Evolutionary conservation across 1,284 basidiomycete genomes (phyloP), one percentile per base, ranked within the genome.

Genomic region (Cryptococcus sp.): DNA sequence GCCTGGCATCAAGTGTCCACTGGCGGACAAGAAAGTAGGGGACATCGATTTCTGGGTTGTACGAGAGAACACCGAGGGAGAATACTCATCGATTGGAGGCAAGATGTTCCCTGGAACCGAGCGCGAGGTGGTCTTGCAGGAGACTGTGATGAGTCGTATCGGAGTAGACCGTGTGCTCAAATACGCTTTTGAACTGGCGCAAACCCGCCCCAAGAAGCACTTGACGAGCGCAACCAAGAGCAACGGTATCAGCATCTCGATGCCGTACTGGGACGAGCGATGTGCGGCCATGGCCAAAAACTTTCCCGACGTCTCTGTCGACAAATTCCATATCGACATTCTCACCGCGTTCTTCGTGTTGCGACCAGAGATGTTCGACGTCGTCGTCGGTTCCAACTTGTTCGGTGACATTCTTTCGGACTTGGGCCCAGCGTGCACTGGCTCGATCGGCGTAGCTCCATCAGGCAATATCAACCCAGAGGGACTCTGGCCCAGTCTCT

Each of bases 371-470:
- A 80, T 78, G 13, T 83, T 84, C 64, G 83, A 84, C 62, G 82
- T 83, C 15, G 83, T 84, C 15, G 82, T 83, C 7, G 82, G 82
- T 3, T 83, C 82, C 13, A 64, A 64, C 54, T 57, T 64, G n/a
- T 64, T 64, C 45, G 62, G 62, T 22, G 62, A 64, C 78, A 97
- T 97, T 75, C 81, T 97, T 63, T 96, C 93, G 49, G 94, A 85
- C 62, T 78, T 85, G 22, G 83, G 81, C 2, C 81, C 83, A 3
- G 83, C 84, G 1, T 80, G 83, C 44, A 82, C 83, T 1, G 84
- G 84, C 8, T 82, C 83, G 6, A 85, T 85, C 61, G 84, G 84
- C 7, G 83, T 85, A 43, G 84, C 83, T 6, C 83, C 84, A 5
- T 82, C 81, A 5, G 81, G 80, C 20, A 84, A 84, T 64, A 74